Conservation (phyloP, 2,329 filamentous ascomycete genomes). For the Penicillium sp. region DNA sequence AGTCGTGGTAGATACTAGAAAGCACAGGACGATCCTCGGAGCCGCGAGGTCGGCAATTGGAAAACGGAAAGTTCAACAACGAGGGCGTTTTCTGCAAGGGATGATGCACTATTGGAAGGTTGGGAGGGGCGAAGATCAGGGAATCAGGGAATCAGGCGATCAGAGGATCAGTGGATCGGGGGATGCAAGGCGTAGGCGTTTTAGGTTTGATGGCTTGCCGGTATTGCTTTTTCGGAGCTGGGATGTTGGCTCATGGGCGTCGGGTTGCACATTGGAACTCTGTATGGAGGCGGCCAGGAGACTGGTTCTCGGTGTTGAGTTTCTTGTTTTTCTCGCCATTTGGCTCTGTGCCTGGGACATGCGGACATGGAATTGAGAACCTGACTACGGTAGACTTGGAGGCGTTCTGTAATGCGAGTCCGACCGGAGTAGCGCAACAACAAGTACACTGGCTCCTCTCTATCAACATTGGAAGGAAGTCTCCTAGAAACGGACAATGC, state of each 20-base stretch:
- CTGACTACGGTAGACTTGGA: background rate
- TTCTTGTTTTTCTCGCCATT: background rate
- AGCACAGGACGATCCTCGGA: conserved; percentile 1
- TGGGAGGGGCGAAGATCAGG: conserved; percentile 4
- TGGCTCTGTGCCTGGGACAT: background rate
- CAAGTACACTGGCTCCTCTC: background rate
- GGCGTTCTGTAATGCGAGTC: background rate
- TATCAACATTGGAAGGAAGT: background rate
- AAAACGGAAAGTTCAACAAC: conserved; percentile 3
- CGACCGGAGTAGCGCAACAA: background rate
- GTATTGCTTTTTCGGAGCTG: conserved; percentile 13
- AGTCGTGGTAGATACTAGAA: background rate
- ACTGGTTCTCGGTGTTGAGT: background rate
- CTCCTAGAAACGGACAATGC: background rate
- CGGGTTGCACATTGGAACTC: background rate
- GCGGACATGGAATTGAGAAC: background rate
- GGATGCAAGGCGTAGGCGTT: conserved; percentile 15
- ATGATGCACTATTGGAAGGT: conserved; percentile 10
- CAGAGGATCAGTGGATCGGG: conserved; percentile 20
- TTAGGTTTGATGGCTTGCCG: conserved; percentile 18
- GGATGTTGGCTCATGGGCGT: background rate
- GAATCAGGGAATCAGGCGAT: conserved; percentile 6
- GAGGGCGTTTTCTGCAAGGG: conserved; percentile 22
- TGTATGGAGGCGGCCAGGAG: background rate
- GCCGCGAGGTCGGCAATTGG: conserved; percentile 1